phyloP scores from a whole-genome alignment of 2,329 filamentous ascomycete genomes.

The Penicillium sp. region DNA sequence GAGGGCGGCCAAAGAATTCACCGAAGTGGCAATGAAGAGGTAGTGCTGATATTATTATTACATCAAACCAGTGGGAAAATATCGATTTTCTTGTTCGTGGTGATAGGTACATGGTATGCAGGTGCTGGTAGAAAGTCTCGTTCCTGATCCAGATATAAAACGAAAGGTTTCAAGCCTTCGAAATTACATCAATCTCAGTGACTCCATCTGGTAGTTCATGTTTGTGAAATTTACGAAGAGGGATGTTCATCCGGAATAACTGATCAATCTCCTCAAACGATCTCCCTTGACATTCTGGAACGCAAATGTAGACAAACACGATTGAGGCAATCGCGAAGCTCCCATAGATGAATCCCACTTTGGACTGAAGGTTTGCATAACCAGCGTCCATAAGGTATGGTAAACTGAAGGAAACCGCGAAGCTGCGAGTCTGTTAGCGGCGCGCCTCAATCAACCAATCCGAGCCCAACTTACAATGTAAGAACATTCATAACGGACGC shows the following conservation, averaged over 20 bases:
- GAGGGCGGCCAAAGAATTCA: background rate
- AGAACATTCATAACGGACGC: slow-evolving; percentile 1
- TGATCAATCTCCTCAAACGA: slow-evolving; percentile 27
- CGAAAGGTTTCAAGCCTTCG: background rate
- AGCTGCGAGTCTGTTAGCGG: slow-evolving; percentile 2
- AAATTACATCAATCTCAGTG: background rate
- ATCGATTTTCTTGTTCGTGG: too few relatives aligned
- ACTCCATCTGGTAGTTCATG: background rate
- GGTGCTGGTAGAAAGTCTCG: too few relatives aligned
- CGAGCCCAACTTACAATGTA: background rate
- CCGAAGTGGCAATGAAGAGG: background rate
- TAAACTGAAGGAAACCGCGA: slow-evolving; percentile 37
- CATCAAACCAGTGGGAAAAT: too few relatives aligned
- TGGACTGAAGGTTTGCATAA: slow-evolving; percentile 39
- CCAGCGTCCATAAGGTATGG: slow-evolving; percentile 40
- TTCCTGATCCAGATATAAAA: too few relatives aligned
- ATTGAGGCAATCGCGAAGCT: slow-evolving; percentile 21
- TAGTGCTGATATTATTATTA: background rate
- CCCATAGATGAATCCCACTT: slow-evolving; percentile 46
- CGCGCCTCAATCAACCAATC: background rate
- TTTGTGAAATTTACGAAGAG: background rate
- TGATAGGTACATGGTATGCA: too few relatives aligned
- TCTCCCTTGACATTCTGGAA: slow-evolving; percentile 20
- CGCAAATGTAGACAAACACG: slow-evolving; percentile 24
- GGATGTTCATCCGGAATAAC: slow-evolving; percentile 6